These are phyloP conservation scores for Zymoseptoria pseudotritici DNA, from an alignment of 2,329 filamentous ascomycete species.

Conservation along the genomic window DNA sequence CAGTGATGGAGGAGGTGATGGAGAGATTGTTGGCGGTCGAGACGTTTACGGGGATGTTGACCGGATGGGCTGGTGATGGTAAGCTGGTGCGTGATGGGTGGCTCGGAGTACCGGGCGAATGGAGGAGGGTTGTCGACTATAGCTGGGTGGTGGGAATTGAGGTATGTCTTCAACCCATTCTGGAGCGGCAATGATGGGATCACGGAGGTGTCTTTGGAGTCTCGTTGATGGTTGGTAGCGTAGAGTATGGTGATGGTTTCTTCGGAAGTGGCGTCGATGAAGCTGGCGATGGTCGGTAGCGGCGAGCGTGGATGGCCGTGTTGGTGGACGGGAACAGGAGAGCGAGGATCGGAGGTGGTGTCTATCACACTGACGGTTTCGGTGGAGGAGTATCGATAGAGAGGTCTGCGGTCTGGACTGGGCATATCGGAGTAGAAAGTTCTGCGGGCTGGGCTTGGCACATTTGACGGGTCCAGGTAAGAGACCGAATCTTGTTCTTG, in stretches of 20 bases:
- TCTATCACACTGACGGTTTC: not conserved
- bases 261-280: not conserved
- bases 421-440: not conserved
- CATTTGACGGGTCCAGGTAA: not conserved
- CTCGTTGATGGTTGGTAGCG: not conserved
- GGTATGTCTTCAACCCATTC: not conserved
- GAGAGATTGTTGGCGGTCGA: not conserved
- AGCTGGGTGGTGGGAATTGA: constrained; percentile 1
- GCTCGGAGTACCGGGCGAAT: constrained; percentile 1
- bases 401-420: not conserved
- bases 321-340: not conserved
- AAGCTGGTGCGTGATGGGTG: not conserved
- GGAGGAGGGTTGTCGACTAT: constrained; percentile 3
- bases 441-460: not conserved
- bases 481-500: not conserved
- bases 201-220: not conserved
- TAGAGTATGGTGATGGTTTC: not conserved
- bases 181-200: not conserved
- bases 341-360: not conserved
- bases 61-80: not conserved
- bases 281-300: not conserved
- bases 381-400: not conserved
- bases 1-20: not conserved
- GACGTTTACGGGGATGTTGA: not conserved
- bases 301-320: not conserved